Evolutionary conservation across 179 eudicot genomes (phyloP).

Genomic region (Patellifolia procumbens): DNA sequence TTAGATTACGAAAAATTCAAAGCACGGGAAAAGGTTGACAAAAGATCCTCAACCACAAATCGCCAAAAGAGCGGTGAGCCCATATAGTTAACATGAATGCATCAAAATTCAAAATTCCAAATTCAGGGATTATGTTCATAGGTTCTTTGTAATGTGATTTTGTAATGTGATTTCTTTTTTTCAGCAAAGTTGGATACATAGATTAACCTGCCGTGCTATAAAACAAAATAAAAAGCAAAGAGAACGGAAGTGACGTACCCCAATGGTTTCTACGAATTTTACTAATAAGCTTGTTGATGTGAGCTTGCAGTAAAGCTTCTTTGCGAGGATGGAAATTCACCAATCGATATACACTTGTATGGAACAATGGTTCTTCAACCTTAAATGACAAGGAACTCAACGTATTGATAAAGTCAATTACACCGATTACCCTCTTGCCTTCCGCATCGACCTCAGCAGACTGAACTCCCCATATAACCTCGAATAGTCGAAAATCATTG

Average conservation of each 20-base stretch:
- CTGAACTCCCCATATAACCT: background rate
- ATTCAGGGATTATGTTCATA: background rate
- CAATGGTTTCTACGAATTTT: background rate
- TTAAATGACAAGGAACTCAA: background rate
- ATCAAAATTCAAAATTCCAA: too few species aligned
- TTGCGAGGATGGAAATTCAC: background rate
- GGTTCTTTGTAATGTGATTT: too few species aligned
- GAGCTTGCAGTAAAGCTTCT: background rate
- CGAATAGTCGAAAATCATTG: background rate
- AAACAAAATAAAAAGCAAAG: background rate
- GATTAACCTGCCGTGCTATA: background rate
- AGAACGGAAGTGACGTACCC: background rate
- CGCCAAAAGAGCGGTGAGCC: too few species aligned
- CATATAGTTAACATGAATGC: too few species aligned
- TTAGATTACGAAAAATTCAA: too few species aligned
- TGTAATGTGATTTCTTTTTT: too few species aligned
- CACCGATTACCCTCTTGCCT: background rate
- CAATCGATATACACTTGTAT: background rate
- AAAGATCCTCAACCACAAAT: too few species aligned
- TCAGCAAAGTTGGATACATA: background rate
- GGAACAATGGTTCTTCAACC: background rate
- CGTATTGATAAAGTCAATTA: background rate
- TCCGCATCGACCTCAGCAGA: background rate
- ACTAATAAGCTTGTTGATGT: background rate
- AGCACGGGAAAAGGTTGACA: too few species aligned